Evolutionary conservation across 2,329 filamentous ascomycete genomes (phyloP).

Genomic region (Hypoxylon sp.): DNA sequence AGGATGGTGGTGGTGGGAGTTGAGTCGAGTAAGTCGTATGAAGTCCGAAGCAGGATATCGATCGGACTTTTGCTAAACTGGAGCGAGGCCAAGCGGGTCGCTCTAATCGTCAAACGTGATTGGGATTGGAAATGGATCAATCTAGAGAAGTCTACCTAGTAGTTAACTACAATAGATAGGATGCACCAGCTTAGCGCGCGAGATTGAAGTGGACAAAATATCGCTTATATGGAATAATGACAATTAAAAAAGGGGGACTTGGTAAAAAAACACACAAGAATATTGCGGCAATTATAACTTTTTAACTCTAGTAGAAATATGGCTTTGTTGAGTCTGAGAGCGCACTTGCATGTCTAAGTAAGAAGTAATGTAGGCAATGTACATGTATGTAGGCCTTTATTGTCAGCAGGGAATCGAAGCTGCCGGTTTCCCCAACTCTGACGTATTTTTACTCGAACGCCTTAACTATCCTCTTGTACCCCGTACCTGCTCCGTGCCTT

Average conservation of each 20-base stretch:
- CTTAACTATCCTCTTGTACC: slow-evolving; percentile 25
- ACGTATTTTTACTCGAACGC: slow-evolving; percentile 35
- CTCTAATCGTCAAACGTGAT: slow-evolving; percentile 42
- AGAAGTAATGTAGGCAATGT: slow-evolving; percentile 4
- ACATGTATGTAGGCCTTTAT: slow-evolving; percentile 24
- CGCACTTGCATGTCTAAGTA: slow-evolving; percentile 14
- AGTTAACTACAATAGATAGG: slow-evolving; percentile 20
- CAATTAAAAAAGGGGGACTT: slow-evolving; percentile 1
- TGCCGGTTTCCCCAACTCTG: slow-evolving; percentile 40
- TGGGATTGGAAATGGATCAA: slow-evolving; percentile 40
- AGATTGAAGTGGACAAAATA: slow-evolving; percentile 27
- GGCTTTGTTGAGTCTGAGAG: slow-evolving; percentile 36
- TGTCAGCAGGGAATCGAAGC: slow-evolving; percentile 43
- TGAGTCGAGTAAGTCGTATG: slow-evolving; percentile 27
- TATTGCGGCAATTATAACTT: slow-evolving; percentile 40
- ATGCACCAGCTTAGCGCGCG: slow-evolving; percentile 28
- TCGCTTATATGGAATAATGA: slow-evolving; percentile 17
- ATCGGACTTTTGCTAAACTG: slow-evolving; percentile 42
- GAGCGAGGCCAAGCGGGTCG: slow-evolving; percentile 40
- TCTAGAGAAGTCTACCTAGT: slow-evolving; percentile 25
- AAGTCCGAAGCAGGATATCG: slow-evolving; percentile 42
- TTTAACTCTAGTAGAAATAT: slow-evolving; percentile 22
- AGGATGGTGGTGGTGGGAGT: slow-evolving; percentile 29
- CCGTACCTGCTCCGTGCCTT: slow-evolving; percentile 17
- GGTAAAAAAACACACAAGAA: slow-evolving; percentile 16